A percentile compares a stretch with the other conserved stretches of the same genome.
phyloP scores from a whole-genome alignment of 371 early-diverging fungal genomes.

The Catenaria anguillulae region DNA sequence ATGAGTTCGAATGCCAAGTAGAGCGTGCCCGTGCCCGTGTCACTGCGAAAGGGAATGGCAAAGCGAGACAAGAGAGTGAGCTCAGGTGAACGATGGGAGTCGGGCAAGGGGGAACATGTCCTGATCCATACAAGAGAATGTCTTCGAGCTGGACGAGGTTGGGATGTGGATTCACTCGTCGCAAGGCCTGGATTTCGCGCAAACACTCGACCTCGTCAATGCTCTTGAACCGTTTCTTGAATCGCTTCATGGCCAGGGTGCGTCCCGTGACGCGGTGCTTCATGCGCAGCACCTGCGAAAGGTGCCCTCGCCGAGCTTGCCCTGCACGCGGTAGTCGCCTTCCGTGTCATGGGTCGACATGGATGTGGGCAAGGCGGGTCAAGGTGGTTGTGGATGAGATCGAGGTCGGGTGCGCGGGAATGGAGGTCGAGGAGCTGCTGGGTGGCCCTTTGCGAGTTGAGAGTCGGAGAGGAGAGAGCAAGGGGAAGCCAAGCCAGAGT shows the following conservation, averaged over 20 bases:
- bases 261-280: slow-evolving; percentile 31
- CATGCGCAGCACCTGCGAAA: slow-evolving; percentile 39
- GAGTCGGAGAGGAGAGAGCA: no score
- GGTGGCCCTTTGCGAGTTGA: no score
- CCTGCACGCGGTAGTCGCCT: slow-evolving; percentile 31
- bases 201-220: slow-evolving; percentile 33
- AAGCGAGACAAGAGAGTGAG: no score
- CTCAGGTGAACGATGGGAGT: not conserved
- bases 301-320: slow-evolving; percentile 41
- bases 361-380: not conserved
- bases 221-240: slow-evolving; percentile 33
- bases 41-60: slow-evolving; percentile 19
- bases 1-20: slow-evolving; percentile 48
- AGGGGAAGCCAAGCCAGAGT: no score
- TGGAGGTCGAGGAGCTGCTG: no score
- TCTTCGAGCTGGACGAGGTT: slow-evolving; percentile 44
- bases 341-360: not conserved
- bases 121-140: slow-evolving; percentile 41
- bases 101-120: no score
- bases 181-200: slow-evolving; percentile 36
- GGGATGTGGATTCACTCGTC: slow-evolving; percentile 32
- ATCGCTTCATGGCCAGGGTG: slow-evolving; percentile 39
- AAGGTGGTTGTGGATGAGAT: no score
- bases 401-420: no score
- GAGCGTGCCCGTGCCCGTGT: slow-evolving; percentile 33